Percentiles rank a stretch among this genome's conserved stretches.
These are phyloP conservation scores for Neocucurbitaria cava DNA, from an alignment of 2,329 filamentous ascomycete genomes.

Conservation along the genomic window DNA sequence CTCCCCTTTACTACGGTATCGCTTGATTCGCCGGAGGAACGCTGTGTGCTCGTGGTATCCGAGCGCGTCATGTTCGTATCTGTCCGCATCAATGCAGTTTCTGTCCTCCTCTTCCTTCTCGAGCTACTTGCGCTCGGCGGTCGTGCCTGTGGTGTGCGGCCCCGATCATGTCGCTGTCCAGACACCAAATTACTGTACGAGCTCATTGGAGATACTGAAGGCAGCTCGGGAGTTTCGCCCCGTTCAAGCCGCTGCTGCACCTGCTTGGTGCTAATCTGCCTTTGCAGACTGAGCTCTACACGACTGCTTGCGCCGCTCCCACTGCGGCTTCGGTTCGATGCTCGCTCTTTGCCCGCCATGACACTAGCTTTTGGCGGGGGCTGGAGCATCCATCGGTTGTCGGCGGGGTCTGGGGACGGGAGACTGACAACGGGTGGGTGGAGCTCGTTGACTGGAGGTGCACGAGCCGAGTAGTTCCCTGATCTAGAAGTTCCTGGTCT, in stretches of 20 bases:
- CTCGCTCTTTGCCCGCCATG: conserved; percentile 85
- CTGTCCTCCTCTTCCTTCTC: conserved; percentile 33
- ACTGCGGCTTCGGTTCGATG: conserved; percentile 66
- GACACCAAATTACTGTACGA: conserved; percentile 40
- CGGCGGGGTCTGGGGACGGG: conserved; percentile 71
- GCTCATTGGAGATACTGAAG: conserved; percentile 44
- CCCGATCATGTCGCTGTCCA: conserved; percentile 40
- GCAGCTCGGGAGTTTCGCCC: conserved; percentile 44
- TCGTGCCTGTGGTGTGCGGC: conserved; percentile 34
- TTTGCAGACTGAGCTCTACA: conserved; percentile 45
- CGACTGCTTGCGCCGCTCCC: conserved; percentile 51
- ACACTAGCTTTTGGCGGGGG: conserved; percentile 87
- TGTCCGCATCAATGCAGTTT: conserved; percentile 30
- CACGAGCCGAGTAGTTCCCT: conserved; percentile 49
- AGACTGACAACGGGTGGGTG: conserved; percentile 85
- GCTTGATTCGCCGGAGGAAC: conserved; percentile 32
- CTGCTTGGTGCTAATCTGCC: conserved; percentile 49
- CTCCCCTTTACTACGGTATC: conserved; percentile 29
- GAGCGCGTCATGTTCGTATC: conserved; percentile 27
- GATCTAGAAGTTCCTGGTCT: conserved; percentile 41
- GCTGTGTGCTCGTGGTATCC: conserved; percentile 25
- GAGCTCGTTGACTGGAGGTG: conserved; percentile 83
- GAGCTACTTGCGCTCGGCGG: conserved; percentile 41
- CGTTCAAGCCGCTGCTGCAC: conserved; percentile 46
- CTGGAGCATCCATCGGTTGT: conserved; percentile 89